These are phyloP conservation scores for Solanum hybrid DNA, from an alignment of 305 asterid genomes.

Conservation along the genomic window DNA sequence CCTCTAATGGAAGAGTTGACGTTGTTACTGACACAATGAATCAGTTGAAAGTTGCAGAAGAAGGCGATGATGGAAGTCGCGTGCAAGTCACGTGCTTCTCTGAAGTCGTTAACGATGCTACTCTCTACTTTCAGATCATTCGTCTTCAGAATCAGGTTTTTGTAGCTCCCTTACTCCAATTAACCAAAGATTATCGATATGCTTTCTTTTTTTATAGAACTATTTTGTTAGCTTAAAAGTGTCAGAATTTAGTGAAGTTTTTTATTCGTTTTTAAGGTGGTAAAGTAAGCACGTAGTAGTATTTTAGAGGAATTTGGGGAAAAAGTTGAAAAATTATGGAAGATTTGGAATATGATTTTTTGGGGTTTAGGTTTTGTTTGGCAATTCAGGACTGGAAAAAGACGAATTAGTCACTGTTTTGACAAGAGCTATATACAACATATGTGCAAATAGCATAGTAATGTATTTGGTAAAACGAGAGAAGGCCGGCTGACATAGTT, in stretches of 20 bases:
- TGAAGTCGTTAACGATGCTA: slow-evolving; percentile 43
- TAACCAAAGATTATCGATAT: not conserved
- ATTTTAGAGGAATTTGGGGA: not conserved
- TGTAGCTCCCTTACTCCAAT: not conserved
- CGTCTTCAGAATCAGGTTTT: slow-evolving; percentile 75
- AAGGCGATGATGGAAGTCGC: slow-evolving; percentile 14
- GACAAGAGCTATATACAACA: not conserved
- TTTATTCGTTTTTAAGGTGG: not conserved
- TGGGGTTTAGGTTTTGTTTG: not conserved
- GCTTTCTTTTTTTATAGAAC: not conserved
- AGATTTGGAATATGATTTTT: not conserved
- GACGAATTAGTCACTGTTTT: not conserved
- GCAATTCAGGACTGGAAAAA: not conserved
- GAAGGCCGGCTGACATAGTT: not conserved
- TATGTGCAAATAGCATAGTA: not conserved
- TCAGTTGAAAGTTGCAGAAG: slow-evolving; percentile 1
- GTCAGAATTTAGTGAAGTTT: not conserved
- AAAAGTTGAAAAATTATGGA: not conserved
- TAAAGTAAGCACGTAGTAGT: not conserved
- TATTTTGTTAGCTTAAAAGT: not conserved
- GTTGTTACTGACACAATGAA: not conserved
- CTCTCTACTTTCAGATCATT: slow-evolving; percentile 71
- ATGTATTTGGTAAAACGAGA: not conserved
- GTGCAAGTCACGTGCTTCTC: slow-evolving; percentile 64
- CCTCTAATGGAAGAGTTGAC: not conserved